Conservation (phyloP, 495 filamentous ascomycete species). For the Xanthoparmelia taractica region DNA sequence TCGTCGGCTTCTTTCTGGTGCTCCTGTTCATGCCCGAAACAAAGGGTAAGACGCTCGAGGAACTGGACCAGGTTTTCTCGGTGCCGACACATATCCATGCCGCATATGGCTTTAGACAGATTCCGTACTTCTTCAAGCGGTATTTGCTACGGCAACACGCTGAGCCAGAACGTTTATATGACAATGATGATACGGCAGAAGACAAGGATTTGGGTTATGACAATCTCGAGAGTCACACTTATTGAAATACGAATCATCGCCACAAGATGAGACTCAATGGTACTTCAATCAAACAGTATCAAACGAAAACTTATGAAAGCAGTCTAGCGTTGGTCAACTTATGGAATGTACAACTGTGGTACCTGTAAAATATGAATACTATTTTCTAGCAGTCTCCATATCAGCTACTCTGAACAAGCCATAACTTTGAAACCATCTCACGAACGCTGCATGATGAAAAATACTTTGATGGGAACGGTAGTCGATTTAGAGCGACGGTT, state of each 20-base stretch:
- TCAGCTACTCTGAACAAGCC: background rate
- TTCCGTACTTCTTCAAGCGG: conserved; percentile 43
- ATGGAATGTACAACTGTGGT: background rate
- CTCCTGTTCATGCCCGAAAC: conserved; percentile 41
- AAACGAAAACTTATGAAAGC: background rate
- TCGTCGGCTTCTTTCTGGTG: conserved; percentile 35
- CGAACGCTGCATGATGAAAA: background rate
- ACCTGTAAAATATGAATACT: background rate
- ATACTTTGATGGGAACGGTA: background rate
- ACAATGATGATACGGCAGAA: conserved; percentile 18
- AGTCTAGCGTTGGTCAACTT: background rate
- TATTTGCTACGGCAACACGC: conserved; percentile 38
- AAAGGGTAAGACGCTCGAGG: conserved; percentile 39
- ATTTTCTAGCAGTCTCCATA: background rate
- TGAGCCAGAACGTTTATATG: conserved; percentile 26
- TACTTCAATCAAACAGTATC: background rate
- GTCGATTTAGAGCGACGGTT: background rate
- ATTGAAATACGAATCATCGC: background rate
- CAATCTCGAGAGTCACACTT: conserved; percentile 8
- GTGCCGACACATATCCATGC: conserved; percentile 38
- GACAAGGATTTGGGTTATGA: conserved; percentile 22
- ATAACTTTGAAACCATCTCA: background rate
- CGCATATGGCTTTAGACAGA: conserved; percentile 32
- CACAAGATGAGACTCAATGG: background rate
- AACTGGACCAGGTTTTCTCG: conserved; percentile 40